A percentile compares a stretch with the other conserved stretches of the same genome.
Conservation (phyloP, 352 stramenopile species). For the Phytophthora uliginosa region DNA sequence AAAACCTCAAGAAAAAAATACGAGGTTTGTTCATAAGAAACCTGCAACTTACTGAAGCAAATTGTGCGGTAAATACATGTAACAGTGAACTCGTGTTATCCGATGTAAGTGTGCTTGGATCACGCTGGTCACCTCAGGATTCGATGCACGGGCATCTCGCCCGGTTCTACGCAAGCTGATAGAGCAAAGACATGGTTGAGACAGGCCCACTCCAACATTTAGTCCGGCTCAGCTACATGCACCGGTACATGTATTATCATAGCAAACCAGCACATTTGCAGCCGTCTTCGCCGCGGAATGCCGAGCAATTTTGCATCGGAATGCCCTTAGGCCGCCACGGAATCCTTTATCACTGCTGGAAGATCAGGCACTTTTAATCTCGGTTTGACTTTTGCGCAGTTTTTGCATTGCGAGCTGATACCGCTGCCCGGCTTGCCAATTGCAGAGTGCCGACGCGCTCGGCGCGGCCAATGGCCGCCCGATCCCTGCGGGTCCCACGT, state of each 20-base stretch:
- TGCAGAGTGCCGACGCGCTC: conserved; percentile 11
- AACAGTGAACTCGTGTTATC: too few relatives aligned
- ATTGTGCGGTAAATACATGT: background rate
- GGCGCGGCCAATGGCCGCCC: conserved; percentile 12
- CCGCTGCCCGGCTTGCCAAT: conserved; percentile 13
- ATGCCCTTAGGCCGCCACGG: background rate
- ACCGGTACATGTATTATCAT: background rate
- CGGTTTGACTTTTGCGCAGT: conserved; percentile 1
- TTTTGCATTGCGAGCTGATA: conserved; percentile 8
- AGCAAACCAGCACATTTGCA: background rate
- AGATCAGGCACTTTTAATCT: conserved; percentile 9
- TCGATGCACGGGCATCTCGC: background rate
- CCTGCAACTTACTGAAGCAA: background rate
- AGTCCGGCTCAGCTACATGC: background rate
- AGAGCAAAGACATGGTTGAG: conserved; percentile 11
- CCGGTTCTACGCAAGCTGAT: conserved; percentile 5
- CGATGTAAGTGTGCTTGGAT: background rate
- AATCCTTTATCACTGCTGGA: background rate
- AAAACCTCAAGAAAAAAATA: too few relatives aligned
- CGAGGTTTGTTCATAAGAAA: background rate
- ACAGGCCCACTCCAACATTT: background rate
- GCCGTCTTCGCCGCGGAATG: background rate
- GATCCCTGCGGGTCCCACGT: conserved; percentile 11
- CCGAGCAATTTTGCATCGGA: background rate
- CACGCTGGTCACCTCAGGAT: background rate